Percentiles rank a stretch among this genome's conserved stretches.
Evolutionary conservation across 768 basidiomycete genomes (phyloP).

Genomic region (Mrakia blollopis): DNA sequence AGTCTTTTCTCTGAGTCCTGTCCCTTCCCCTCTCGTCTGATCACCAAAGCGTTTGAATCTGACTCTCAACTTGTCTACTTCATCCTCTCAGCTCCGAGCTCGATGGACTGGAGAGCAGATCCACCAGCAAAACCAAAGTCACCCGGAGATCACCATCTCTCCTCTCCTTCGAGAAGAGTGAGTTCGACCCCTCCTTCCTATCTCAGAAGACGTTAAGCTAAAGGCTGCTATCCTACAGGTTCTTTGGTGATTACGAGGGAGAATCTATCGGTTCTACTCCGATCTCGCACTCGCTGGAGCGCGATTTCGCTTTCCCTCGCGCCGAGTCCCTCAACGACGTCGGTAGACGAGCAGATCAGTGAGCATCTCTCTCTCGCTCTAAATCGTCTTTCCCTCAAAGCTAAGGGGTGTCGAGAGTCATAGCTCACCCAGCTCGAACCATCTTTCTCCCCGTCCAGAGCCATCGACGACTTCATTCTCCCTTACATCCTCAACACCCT

Average conservation of each 20-base stretch:
- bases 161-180: constrained; percentile 59
- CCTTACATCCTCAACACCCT: constrained; percentile 51
- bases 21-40: constrained; percentile 46
- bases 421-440: too few species aligned
- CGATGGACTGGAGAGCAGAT: constrained; percentile 32
- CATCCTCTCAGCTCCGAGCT: constrained; percentile 29
- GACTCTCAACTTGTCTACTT: neutral
- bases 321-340: constrained; percentile 69
- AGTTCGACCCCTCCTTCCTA: constrained; percentile 38
- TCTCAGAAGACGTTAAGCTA: neutral
- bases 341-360: constrained; percentile 51
- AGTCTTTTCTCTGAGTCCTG: constrained; percentile 45
- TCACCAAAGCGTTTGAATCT: too few species aligned
- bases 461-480: constrained; percentile 55
- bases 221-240: neutral
- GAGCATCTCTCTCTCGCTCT: neutral
- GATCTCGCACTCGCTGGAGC: neutral
- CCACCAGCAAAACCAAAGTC: constrained; percentile 49
- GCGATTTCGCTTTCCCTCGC: constrained; percentile 52
- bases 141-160: constrained; percentile 52
- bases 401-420: too few species aligned
- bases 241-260: constrained; percentile 57
- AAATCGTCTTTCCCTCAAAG: too few species aligned
- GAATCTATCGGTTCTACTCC: neutral
- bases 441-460: constrained; percentile 33